These are phyloP conservation scores for Decorospora gaudefroyi DNA, from an alignment of 2,329 filamentous ascomycete species.

Conservation along the genomic window DNA sequence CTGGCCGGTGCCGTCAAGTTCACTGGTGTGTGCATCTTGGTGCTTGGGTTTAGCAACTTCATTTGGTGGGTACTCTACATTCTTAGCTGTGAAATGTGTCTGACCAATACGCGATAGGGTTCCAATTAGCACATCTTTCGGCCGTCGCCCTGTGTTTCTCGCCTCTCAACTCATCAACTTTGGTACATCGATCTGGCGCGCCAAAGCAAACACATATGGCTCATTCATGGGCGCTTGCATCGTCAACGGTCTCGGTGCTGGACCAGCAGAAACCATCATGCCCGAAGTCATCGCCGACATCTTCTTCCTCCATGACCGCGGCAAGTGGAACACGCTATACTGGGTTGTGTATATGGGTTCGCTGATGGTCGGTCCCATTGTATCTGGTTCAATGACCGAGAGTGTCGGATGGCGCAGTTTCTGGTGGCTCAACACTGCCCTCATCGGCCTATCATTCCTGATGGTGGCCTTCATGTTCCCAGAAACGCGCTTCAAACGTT, in stretches of 20 bases:
- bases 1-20: conserved; percentile 61
- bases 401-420: conserved; percentile 65
- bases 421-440: conserved; percentile 67
- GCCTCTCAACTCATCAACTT: conserved; percentile 59
- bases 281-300: conserved; percentile 67
- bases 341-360: conserved; percentile 66
- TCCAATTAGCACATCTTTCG: conserved; percentile 60
- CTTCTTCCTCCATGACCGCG: conserved; percentile 67
- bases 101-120: conserved; percentile 49
- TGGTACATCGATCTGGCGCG: conserved; percentile 62
- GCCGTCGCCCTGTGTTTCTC: conserved; percentile 59
- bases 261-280: conserved; percentile 65
- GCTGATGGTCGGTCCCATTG: conserved; percentile 62
- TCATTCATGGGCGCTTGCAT: conserved; percentile 68
- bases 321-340: conserved; percentile 65
- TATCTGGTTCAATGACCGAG: conserved; percentile 64
- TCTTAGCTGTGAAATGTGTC: not conserved
- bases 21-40: conserved; percentile 61
- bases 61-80: conserved; percentile 53
- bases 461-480: conserved; percentile 65
- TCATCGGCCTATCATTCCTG: conserved; percentile 57
- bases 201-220: conserved; percentile 60
- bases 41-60: conserved; percentile 64
- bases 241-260: conserved; percentile 66
- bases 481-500: conserved; percentile 64